Base-by-base conservation (phyloP, 371 early-diverging fungal species). In the Umbelopsis sp. region DNA sequence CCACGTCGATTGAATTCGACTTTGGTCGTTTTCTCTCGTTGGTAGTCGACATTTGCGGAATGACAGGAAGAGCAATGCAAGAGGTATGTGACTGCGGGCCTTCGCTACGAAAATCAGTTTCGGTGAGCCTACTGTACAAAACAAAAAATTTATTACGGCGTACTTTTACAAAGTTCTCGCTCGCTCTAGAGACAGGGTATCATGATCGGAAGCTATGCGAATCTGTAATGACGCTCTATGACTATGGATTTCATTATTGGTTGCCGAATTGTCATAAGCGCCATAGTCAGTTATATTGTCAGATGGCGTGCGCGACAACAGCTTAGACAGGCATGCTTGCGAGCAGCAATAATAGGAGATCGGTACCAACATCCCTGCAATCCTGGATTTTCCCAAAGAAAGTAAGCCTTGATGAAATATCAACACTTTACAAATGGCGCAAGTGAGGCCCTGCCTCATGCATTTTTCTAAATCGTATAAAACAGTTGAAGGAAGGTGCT, bases 141-240 rank as follows among this genome's bases (percentile, higher is more conserved):
- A 16, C 1, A 48, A 29, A 48, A 48, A n/a, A 12, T 48, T 48
- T 48, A 48, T 48, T 48, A 48, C 48, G 5, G 16, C 48, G 4
- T 48, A 16, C 18, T 57, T 57, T 57, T 57, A 57, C 35, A 57
- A 12, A 7, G 57, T 35, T 16, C 29, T 16, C 14, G 57, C 22
- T 35, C 57, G 57, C n/a, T 57, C 35, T 57, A 57, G n/a, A 8
- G 57, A 18, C 29, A 32, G 57, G 57, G 57, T 57, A 57, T 57
- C 35, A 25, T 57, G 57, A 18, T 57, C 57, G 14, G 57, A 57
- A 16, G 18, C 35, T 18, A 18, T 57, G 14, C 57, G 57, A 29
- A 57, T 24, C 35, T 57, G 57, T 35, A 57, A 57, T 37, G 57
- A 57, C 2, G 57, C 57, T 37, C 57, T 29, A 57, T 57, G 57